A percentile compares a stretch with the other conserved stretches of the same genome.
Conservation (phyloP, 1,284 basidiomycete genomes). For the Leccinum subrobustum region DNA sequence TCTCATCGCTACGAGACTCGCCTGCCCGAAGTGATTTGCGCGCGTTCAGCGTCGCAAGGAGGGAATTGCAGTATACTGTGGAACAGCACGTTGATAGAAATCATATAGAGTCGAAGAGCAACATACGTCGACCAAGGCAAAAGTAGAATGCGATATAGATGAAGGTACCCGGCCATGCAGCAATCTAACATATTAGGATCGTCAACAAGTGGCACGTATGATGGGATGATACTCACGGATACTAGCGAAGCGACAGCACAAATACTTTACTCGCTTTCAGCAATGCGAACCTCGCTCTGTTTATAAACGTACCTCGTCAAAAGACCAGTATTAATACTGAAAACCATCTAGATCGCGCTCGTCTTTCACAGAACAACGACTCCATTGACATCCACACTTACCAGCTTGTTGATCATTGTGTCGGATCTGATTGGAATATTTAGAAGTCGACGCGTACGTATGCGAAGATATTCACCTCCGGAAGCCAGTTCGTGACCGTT, state of each 20-base stretch:
- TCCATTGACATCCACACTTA: constrained; percentile 14
- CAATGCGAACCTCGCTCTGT: not conserved
- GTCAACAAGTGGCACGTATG: not conserved
- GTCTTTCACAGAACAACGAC: not conserved
- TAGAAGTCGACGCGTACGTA: not conserved
- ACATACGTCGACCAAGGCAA: constrained; percentile 47
- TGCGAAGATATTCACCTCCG: constrained; percentile 36
- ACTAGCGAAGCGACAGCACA: constrained; percentile 47
- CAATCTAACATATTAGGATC: constrained; percentile 29
- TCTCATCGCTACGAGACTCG: constrained; percentile 25
- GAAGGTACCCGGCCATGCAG: constrained; percentile 42
- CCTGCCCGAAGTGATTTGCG: constrained; percentile 38
- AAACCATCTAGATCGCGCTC: constrained; percentile 39
- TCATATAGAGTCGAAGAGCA: not conserved
- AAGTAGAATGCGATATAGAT: constrained; percentile 56
- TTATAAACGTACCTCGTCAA: constrained; percentile 30
- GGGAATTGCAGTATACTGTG: constrained; percentile 51
- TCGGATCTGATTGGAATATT: constrained; percentile 39
- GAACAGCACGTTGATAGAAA: not conserved
- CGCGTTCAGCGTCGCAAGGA: constrained; percentile 51
- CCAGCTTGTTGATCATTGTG: constrained; percentile 48
- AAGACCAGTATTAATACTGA: constrained; percentile 48
- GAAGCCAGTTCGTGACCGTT: constrained; percentile 57
- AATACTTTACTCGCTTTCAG: constrained; percentile 22
- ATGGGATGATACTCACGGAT: constrained; percentile 32